Evolutionary conservation across 495 filamentous ascomycete species (phyloP).

Genomic region (Hamigera avellanea): DNA sequence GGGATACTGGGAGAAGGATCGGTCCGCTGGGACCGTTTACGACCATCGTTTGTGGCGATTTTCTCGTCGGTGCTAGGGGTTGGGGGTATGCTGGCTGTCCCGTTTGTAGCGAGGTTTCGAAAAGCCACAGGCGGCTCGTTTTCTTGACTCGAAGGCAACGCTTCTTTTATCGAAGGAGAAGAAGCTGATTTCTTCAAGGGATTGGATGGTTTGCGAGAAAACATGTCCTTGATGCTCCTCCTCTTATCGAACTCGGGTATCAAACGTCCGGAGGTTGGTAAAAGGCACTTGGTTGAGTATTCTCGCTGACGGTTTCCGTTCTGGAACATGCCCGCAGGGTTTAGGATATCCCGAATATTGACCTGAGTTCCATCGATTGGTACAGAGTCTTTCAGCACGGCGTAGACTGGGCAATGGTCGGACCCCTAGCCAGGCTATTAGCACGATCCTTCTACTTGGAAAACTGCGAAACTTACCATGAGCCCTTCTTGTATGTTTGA

Average conservation of each 20-base stretch:
- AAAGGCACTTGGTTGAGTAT: conserved; percentile 50
- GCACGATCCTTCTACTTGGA: background rate
- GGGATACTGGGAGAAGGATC: conserved; percentile 6
- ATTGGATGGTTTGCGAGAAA: conserved; percentile 43
- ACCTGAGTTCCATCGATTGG: conserved; percentile 33
- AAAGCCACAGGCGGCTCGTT: background rate
- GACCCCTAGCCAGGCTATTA: conserved; percentile 49
- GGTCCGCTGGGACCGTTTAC: conserved; percentile 16
- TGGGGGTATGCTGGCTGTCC: background rate
- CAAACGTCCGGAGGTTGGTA: conserved; percentile 68
- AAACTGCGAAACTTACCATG: conserved; percentile 38
- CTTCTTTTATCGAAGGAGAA: background rate
- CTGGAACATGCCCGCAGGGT: conserved; percentile 63
- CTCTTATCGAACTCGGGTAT: conserved; percentile 82
- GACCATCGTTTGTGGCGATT: conserved; percentile 9
- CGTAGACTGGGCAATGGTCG: conserved; percentile 92
- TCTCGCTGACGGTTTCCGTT: conserved; percentile 56
- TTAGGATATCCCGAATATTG: conserved; percentile 65
- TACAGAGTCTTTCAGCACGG: conserved; percentile 56
- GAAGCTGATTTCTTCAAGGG: conserved; percentile 3
- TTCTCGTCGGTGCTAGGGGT: background rate
- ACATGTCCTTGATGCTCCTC: conserved; percentile 88
- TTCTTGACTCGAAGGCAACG: conserved; percentile 1
- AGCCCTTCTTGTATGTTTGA: conserved; percentile 95
- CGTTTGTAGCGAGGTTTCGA: background rate